A percentile compares a stretch with the other conserved stretches of the same genome.
Evolutionary conservation across 1,139 yeast genomes (phyloP).

Genomic region (Blastobotrys persicus): DNA sequence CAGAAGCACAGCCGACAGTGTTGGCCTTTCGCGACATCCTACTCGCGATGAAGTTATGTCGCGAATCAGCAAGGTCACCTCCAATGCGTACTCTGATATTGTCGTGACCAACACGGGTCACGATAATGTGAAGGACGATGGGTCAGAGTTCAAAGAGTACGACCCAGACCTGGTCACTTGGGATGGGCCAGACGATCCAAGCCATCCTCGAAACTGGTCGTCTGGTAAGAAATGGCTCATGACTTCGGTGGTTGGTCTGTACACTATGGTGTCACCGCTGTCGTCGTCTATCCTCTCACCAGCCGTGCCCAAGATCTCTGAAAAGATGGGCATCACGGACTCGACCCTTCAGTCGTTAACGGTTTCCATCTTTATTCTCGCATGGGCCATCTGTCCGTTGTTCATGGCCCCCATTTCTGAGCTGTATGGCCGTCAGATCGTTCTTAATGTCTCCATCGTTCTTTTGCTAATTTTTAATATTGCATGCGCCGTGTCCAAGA

Average conservation of each 20-base stretch:
- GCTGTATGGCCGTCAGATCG: constrained; percentile 54
- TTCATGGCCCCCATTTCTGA: constrained; percentile 62
- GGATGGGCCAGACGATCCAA: constrained; percentile 61
- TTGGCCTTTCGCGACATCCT: constrained; percentile 22
- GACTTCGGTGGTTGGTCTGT: constrained; percentile 50
- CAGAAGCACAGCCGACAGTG: background rate
- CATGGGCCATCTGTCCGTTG: constrained; percentile 64
- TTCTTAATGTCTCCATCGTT: constrained; percentile 51
- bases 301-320: constrained; percentile 49
- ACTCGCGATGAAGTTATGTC: constrained; percentile 33
- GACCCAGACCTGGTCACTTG: constrained; percentile 67
- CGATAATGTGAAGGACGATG: constrained; percentile 19
- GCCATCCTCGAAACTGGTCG: constrained; percentile 62
- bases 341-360: constrained; percentile 46
- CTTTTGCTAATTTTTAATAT: constrained; percentile 52
- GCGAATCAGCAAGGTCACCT: constrained; percentile 11
- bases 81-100: constrained; percentile 21
- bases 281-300: constrained; percentile 61
- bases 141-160: constrained; percentile 44
- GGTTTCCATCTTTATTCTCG: constrained; percentile 58
- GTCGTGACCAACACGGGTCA: constrained; percentile 21
- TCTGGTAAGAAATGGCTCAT: constrained; percentile 42
- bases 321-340: constrained; percentile 43
- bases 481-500: constrained; percentile 56
- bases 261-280: constrained; percentile 57